Conservation (phyloP, 2,329 filamentous ascomycete species). For the Cryphonectria parasitica region DNA sequence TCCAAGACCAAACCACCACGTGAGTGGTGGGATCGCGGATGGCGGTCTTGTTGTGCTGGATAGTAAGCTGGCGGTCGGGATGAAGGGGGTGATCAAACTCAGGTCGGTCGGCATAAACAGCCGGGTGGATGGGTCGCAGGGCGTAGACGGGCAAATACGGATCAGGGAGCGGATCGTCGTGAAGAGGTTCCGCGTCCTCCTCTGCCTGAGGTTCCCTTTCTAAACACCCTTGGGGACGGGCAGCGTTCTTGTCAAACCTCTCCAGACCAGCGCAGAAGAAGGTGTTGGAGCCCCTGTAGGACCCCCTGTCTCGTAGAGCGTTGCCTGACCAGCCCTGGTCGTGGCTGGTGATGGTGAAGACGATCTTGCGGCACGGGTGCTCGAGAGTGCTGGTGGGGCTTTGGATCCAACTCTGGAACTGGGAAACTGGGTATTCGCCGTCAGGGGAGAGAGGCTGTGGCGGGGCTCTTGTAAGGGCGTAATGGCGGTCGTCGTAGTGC, state of each 20-base stretch:
- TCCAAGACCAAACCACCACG: slow-evolving; percentile 56
- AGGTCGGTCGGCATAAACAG: slow-evolving; percentile 25
- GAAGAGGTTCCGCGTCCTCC: slow-evolving; percentile 1
- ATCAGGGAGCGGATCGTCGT: slow-evolving; percentile 9
- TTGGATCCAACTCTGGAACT: slow-evolving; percentile 43
- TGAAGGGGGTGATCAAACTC: slow-evolving; percentile 46
- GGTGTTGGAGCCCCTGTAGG: slow-evolving; percentile 56
- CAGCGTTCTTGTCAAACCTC: slow-evolving; percentile 46
- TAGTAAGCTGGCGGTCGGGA: slow-evolving; percentile 43
- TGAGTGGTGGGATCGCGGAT: slow-evolving; percentile 43
- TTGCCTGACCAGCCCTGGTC: slow-evolving; percentile 59
- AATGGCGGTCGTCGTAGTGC: slow-evolving; percentile 32
- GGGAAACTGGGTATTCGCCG: slow-evolving; percentile 35
- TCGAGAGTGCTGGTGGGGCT: slow-evolving; percentile 47
- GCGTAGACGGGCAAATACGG: slow-evolving; percentile 34
- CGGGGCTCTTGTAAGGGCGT: slow-evolving; percentile 24
- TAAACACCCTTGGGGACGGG: slow-evolving; percentile 2
- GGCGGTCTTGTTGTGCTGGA: slow-evolving; percentile 53
- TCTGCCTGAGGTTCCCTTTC: slow-evolving; percentile 9
- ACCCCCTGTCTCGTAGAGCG: slow-evolving; percentile 35
- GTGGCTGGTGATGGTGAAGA: slow-evolving; percentile 59
- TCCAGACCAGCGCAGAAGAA: slow-evolving; percentile 69
- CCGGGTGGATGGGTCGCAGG: slow-evolving; percentile 30
- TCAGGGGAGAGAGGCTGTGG: slow-evolving; percentile 34
- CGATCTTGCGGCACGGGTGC: slow-evolving; percentile 61